phyloP scores from a whole-genome alignment of 305 asterid species.

The Salvia sclarea region DNA sequence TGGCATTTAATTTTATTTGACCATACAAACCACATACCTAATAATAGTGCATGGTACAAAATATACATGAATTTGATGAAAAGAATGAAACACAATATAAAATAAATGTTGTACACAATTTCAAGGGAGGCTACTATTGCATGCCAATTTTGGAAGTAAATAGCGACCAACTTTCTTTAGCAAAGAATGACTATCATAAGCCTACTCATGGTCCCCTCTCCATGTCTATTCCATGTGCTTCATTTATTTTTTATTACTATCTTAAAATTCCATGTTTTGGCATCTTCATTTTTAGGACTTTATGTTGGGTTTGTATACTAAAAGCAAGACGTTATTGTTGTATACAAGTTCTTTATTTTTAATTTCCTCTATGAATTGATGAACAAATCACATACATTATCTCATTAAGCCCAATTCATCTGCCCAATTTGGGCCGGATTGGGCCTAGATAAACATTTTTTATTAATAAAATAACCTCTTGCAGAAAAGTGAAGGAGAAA shows the following conservation, averaged over 20 bases:
- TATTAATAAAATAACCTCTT: too few relatives aligned
- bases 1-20: not conserved
- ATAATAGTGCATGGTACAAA: not conserved
- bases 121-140: not conserved
- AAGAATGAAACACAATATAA: not conserved
- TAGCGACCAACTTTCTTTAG: not conserved
- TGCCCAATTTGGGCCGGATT: too few relatives aligned
- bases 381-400: too few relatives aligned
- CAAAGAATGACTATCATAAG: not conserved
- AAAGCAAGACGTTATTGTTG: too few relatives aligned
- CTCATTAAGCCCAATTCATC: too few relatives aligned
- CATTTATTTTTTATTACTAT: not conserved
- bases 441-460: too few relatives aligned
- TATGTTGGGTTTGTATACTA: too few relatives aligned
- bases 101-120: not conserved
- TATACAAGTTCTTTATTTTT: too few relatives aligned
- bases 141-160: conserved; percentile 2
- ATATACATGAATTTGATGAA: not conserved
- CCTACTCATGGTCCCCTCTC: conserved; percentile 8
- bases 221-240: conserved; percentile 21
- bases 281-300: not conserved
- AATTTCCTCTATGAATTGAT: too few relatives aligned
- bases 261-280: too few relatives aligned
- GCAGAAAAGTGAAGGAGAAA: too few relatives aligned
- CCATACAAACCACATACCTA: not conserved